Conservation (phyloP, 208 protist genomes). For the Borovskyia barvae region DNA sequence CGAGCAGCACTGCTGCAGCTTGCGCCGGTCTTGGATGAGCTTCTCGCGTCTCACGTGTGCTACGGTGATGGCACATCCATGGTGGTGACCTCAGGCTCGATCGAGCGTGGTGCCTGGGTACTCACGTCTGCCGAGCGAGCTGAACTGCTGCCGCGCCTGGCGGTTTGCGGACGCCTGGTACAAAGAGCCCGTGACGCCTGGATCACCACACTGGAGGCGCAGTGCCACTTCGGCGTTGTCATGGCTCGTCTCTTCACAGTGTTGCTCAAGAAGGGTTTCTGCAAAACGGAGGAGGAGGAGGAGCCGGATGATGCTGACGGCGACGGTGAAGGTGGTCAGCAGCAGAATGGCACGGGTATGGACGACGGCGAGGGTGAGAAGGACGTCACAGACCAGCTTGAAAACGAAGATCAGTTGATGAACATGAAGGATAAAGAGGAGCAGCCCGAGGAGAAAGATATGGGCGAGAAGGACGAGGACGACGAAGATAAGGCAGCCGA, state of each 20-base stretch:
- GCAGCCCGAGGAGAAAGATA: conserved; percentile 60
- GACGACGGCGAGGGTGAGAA: conserved; percentile 98
- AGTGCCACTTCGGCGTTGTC: conserved; percentile 77
- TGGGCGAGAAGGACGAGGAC: conserved; percentile 77
- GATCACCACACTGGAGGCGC: conserved; percentile 34
- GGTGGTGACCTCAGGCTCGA: neutral
- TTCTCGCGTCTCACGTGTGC: conserved; percentile 4
- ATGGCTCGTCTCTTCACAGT: conserved; percentile 87
- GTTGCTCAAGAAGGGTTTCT: conserved; percentile 95
- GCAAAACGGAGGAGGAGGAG: conserved; percentile 85
- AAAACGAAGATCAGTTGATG: conserved; percentile 96
- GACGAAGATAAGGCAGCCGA: conserved; percentile 91
- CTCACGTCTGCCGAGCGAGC: conserved; percentile 12
- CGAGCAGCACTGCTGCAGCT: conserved; percentile 12
- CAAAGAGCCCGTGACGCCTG: conserved; percentile 22
- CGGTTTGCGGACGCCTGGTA: conserved; percentile 22
- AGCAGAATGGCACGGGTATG: conserved; percentile 96
- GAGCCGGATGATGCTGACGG: conserved; percentile 80
- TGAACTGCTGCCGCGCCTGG: conserved; percentile 20
- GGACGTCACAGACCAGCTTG: conserved; percentile 97
- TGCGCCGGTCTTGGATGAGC: conserved; percentile 16
- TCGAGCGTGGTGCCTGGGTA: neutral
- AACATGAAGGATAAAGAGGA: conserved; percentile 90
- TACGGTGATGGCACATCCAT: neutral
- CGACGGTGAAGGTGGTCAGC: conserved; percentile 64